phyloP scores from a whole-genome alignment of 1,284 basidiomycete genomes.

The Papiliotrema fonsecae region DNA sequence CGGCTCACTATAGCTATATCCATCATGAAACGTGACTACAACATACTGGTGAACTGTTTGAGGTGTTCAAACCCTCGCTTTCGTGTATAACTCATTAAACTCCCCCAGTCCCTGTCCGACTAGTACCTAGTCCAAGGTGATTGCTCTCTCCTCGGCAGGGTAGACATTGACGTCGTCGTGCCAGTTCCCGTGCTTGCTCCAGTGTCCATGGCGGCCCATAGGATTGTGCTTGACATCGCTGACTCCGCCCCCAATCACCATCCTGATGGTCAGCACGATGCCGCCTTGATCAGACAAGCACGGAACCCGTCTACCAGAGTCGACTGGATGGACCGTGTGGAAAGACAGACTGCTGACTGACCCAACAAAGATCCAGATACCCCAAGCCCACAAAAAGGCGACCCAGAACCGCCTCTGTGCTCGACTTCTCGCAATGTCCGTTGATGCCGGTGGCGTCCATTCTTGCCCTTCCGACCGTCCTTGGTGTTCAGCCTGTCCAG shows the following conservation, averaged over 20 bases:
- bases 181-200: constrained; percentile 29
- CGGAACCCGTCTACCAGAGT: neutral
- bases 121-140: no score
- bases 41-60: no score
- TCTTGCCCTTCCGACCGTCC: constrained; percentile 4
- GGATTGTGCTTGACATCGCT: constrained; percentile 26
- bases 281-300: no score
- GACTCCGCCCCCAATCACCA: constrained; percentile 33
- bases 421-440: constrained; percentile 26
- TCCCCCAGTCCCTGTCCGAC: no score
- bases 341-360: no score
- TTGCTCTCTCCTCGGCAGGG: no score
- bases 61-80: no score
- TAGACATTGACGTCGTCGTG: constrained; percentile 13
- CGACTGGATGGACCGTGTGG: neutral
- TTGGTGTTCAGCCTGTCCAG: neutral
- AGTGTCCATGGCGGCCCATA: constrained; percentile 26
- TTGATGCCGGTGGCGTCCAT: constrained; percentile 25
- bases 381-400: constrained; percentile 40
- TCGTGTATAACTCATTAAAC: no score
- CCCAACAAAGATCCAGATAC: constrained; percentile 42
- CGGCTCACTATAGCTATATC: no score
- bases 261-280: constrained; percentile 9
- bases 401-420: constrained; percentile 41
- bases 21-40: no score